Conservation (phyloP, 257 asterid species). For the Ilex asprella region DNA sequence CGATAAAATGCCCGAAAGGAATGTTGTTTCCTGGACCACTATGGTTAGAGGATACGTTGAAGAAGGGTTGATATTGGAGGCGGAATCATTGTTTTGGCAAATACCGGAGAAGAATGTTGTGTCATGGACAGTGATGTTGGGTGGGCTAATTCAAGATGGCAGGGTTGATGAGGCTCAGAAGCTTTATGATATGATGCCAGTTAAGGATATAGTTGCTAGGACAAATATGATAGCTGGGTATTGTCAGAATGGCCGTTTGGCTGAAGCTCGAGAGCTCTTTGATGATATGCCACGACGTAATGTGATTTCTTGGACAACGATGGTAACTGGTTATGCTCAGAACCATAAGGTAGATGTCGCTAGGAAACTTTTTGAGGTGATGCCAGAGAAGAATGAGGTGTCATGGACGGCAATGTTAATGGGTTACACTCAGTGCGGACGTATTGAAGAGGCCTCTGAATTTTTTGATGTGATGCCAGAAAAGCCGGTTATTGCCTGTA, state of each 20-base stretch:
- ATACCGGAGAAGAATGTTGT: slow-evolving; percentile 74
- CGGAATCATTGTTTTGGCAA: slow-evolving; percentile 51
- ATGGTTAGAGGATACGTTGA: slow-evolving; percentile 63
- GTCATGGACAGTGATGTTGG: slow-evolving; percentile 76
- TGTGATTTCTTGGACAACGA: slow-evolving; percentile 70
- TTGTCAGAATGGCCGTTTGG: slow-evolving; percentile 52
- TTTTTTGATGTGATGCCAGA: slow-evolving; percentile 53
- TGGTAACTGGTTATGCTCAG: slow-evolving; percentile 63
- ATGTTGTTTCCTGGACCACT: slow-evolving; percentile 65
- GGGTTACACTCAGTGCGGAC: slow-evolving; percentile 1
- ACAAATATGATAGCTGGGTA: slow-evolving; percentile 72
- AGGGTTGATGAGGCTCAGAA: slow-evolving; percentile 47
- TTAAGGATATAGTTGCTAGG: slow-evolving; percentile 49
- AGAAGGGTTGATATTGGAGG: slow-evolving; percentile 48
- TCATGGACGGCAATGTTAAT: slow-evolving; percentile 74
- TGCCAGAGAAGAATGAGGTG: slow-evolving; percentile 72
- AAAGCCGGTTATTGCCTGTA: slow-evolving; percentile 46
- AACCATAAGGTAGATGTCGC: slow-evolving; percentile 60
- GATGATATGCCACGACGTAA: slow-evolving; percentile 44
- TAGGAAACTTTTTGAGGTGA: slow-evolving; percentile 75
- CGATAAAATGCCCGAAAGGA: slow-evolving; percentile 56
- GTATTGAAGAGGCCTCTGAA: slow-evolving; percentile 20
- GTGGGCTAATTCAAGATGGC: slow-evolving; percentile 50
- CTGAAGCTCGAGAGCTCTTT: slow-evolving; percentile 62
- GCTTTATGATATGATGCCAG: slow-evolving; percentile 52